phyloP scores from a whole-genome alignment of 805 yeast genomes.

The Cephaloascus albidus region DNA sequence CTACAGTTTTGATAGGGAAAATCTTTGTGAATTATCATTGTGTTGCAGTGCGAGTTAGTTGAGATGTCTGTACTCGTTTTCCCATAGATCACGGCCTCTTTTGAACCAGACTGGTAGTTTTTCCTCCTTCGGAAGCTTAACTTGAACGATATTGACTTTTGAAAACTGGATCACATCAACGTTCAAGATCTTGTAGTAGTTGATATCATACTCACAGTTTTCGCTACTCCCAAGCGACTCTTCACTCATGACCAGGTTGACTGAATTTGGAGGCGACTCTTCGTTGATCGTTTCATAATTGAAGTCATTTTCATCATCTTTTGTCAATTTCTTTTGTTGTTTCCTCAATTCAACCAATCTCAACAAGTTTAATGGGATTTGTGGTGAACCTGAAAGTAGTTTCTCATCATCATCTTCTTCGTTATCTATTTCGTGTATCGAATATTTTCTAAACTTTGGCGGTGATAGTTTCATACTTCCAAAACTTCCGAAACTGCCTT shows the following conservation, averaged over 20 bases:
- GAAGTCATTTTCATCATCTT: constrained; percentile 18
- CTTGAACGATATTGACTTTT: constrained; percentile 27
- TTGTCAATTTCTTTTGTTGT: constrained; percentile 18
- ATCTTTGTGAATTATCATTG: too few species aligned
- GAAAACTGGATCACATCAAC: constrained; percentile 19
- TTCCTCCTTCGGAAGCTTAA: constrained; percentile 52
- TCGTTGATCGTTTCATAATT: constrained; percentile 7
- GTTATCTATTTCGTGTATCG: constrained; percentile 14
- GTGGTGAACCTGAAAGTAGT: constrained; percentile 53
- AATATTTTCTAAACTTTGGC: background rate
- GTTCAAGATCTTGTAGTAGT: constrained; percentile 31
- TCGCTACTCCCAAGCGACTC: constrained; percentile 12
- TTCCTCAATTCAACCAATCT: constrained; percentile 43
- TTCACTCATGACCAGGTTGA: constrained; percentile 12
- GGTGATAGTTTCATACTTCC: constrained; percentile 1
- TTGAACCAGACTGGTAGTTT: constrained; percentile 73
- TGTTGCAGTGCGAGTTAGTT: constrained; percentile 4
- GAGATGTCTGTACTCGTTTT: constrained; percentile 20
- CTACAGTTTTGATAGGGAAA: too few species aligned
- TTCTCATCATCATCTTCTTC: constrained; percentile 36
- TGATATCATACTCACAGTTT: constrained; percentile 16
- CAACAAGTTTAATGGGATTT: constrained; percentile 53
- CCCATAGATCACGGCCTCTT: constrained; percentile 60
- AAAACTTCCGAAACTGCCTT: background rate
- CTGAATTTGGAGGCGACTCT: constrained; percentile 9